These are phyloP conservation scores for Torulaspora gathmanii DNA, from an alignment of 805 yeast genomes.

Conservation along the genomic window DNA sequence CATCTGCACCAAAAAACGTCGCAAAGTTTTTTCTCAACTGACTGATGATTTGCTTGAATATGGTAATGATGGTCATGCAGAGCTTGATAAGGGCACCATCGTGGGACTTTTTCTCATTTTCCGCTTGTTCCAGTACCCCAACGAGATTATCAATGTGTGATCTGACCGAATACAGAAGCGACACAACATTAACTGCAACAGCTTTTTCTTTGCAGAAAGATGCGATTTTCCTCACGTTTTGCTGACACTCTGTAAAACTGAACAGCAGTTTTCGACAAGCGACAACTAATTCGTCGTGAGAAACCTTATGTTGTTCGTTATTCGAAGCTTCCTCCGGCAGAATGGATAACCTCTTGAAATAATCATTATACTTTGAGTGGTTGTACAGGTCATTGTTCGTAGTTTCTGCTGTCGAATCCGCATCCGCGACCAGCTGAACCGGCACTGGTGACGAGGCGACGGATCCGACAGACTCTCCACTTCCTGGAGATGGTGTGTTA, in stretches of 20 bases:
- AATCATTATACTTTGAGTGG: constrained; percentile 50
- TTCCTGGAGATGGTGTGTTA: constrained; percentile 18
- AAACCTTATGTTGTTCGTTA: constrained; percentile 24
- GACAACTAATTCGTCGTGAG: constrained; percentile 33
- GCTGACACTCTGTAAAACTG: constrained; percentile 60
- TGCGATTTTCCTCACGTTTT: constrained; percentile 51
- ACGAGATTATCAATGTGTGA: constrained; percentile 53
- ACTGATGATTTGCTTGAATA: constrained; percentile 50
- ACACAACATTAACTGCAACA: constrained; percentile 49
- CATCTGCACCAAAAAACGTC: constrained; percentile 51
- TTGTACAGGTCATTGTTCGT: constrained; percentile 27
- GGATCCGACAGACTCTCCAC: constrained; percentile 7
- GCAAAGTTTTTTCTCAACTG: constrained; percentile 45
- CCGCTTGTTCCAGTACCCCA: constrained; percentile 50
- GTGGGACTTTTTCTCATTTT: constrained; percentile 38
- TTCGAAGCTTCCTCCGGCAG: constrained; percentile 46
- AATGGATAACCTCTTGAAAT: constrained; percentile 60
- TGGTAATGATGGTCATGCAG: constrained; percentile 38
- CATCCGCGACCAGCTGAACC: constrained; percentile 6
- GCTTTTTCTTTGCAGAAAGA: constrained; percentile 55
- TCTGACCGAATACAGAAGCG: constrained; percentile 48
- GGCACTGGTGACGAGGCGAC: constrained; percentile 11
- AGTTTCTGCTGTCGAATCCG: constrained; percentile 7
- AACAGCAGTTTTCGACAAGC: constrained; percentile 56
- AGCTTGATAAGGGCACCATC: constrained; percentile 38